Base-by-base conservation (phyloP, 441 rosid genomes). In the Arabidopsis hybrid region DNA sequence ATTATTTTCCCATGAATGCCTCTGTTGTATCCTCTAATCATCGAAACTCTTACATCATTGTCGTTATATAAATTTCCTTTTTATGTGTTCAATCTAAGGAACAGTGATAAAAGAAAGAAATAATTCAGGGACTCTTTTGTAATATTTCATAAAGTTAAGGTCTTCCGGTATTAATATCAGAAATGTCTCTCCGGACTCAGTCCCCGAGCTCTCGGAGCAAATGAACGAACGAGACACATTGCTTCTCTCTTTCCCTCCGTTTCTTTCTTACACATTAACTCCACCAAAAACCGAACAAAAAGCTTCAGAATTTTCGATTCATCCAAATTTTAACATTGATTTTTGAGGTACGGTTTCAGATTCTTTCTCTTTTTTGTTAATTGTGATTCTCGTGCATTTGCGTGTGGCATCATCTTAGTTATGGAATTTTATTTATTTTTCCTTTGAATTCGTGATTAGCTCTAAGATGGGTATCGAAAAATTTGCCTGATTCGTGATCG, bases 241-340 rank as follows among this genome's bases (percentile, higher is more conserved):
- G 70, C 71, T 70, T 64, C 62, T 69, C 75, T 65, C 79, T 32
- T 68, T 40, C 57, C 76, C 50, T 70, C 80, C 66, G 75, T n/a
- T n/a, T n/a, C n/a, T 57, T 76, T 64, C 65, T 62, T 55, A 43
- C 65, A 42, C 47, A 51, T 34, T 40, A 29, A 31, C 55, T 32
- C 6, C 32, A n/a, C 60, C 59, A 42, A 38, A 73, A 50, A 42
- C 1, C 40, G 29, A 40, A 50, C 36, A n/a, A 38, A 32, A 47
- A 36, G 31, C 14, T 47, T 52, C 66, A 64, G 51, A 57, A 39
- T 5, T 14, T 57, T 57, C 26, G 62, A 57, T 65, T 64, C 61
- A n/a, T 70, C 34, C 70, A 26, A 18, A 17, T 53, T 7, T 6
- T 13, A 62, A 17, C 60, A 64, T 76, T 69, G 59, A 69, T 29